Evolutionary conservation across 345 rosid genomes (phyloP), one percentile per base, ranked within the genome.

Genomic region (Reutealis trisperma): DNA sequence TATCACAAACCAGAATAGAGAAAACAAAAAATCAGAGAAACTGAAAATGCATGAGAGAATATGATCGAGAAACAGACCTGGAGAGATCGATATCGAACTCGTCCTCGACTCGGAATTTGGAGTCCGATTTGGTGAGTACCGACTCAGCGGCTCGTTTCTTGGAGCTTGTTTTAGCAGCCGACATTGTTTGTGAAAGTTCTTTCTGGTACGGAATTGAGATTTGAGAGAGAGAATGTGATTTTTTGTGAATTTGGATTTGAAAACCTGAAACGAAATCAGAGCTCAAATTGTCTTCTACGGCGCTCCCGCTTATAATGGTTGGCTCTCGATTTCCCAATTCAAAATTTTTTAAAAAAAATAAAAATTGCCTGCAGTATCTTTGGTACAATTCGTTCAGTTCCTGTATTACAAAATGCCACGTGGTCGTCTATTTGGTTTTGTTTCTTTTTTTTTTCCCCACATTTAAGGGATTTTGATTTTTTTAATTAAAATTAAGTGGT

Each of bases 11-110:
- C 45, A 44, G 6, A 42, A 7, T 5, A 14, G 13, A 30, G n/a
- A 34, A 41, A 34, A 13, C 3, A 21, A 14, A 19, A 18, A 30
- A 25, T 44, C 27, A 27, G 15, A 13, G 18, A 68, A 41, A 11
- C 27, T 16, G 21, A 66, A 57, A 78, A 24, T 27, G 55, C 30
- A 64, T 15, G 22, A 27, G 52, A 65, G 67, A 42, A 21, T 7
- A 9, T 11, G 71, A 62, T 55, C 49, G 12, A 58, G 44, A 41
- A 11, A 74, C 7, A 30, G 8, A 89, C 97, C 89, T 89, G 68
- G 94, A 87, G 75, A 89, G 83, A 82, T 90, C 90, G 60, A 80
- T 78, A 83, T 92, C 97, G 70, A 87, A 71, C 73, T 90, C 89
- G 55, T 89, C 93, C 21, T 61, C 76, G 72, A 84, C 72, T 73